Conservation (phyloP, 2,329 filamentous ascomycete genomes). For the Epichloe amarillans region DNA sequence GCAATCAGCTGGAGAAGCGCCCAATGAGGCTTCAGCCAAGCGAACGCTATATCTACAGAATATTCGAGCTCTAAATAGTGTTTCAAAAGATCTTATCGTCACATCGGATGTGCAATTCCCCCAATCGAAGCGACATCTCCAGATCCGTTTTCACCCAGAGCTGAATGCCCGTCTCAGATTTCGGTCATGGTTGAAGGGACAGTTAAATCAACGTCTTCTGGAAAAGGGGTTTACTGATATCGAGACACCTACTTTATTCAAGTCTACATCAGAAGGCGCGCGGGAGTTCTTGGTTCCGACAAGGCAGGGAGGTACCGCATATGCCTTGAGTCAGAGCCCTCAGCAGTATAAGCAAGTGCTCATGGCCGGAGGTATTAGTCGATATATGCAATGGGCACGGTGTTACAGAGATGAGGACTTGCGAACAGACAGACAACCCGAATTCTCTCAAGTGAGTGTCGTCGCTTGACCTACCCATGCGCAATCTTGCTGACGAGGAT, state of each 20-base stretch:
- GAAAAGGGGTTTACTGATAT: conserved; percentile 57
- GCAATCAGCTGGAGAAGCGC: conserved; percentile 10
- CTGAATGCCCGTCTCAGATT: conserved; percentile 58
- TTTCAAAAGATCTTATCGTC: conserved; percentile 55
- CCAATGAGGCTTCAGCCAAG: conserved; percentile 18
- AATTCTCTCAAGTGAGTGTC: conserved; percentile 68
- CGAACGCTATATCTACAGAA: conserved; percentile 54
- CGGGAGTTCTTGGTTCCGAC: conserved; percentile 91
- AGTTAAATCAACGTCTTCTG: conserved; percentile 40
- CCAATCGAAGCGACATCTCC: conserved; percentile 64
- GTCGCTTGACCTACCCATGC: background rate
- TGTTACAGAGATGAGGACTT: conserved; percentile 95
- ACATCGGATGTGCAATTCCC: conserved; percentile 59
- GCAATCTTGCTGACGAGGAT: background rate
- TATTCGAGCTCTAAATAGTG: conserved; percentile 21
- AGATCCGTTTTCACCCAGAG: conserved; percentile 60
- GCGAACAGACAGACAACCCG: conserved; percentile 82
- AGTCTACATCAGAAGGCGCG: conserved; percentile 91
- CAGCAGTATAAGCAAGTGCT: conserved; percentile 98
- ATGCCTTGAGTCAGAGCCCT: conserved; percentile 88
- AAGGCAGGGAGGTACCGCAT: conserved; percentile 59
- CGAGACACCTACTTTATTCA: conserved; percentile 91
- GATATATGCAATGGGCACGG: conserved; percentile 84
- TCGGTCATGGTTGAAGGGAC: conserved; percentile 45
- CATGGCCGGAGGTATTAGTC: conserved; percentile 74